Conservation (phyloP, 1,284 basidiomycete genomes). For the Cutaneotrichosporon dermatis region DNA sequence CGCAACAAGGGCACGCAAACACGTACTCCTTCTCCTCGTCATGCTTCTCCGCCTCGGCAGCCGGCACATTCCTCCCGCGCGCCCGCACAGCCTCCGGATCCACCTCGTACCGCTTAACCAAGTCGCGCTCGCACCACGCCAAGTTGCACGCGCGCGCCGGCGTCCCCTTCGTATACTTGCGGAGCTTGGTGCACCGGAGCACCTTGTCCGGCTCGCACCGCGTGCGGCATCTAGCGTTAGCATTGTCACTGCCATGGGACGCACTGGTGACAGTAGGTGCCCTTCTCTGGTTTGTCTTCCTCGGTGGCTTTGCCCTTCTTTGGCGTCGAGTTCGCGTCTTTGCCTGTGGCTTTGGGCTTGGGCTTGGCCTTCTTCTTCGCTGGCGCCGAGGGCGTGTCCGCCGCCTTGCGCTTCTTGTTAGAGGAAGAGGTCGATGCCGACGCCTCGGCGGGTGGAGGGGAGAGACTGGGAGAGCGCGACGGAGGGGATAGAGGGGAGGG, state of each 20-base stretch:
- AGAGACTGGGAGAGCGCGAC: neutral
- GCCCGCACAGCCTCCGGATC: constrained; percentile 9
- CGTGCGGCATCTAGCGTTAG: constrained; percentile 15
- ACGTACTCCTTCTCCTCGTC: constrained; percentile 14
- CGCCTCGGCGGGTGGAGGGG: neutral
- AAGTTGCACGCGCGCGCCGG: constrained; percentile 26
- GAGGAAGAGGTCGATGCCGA: neutral
- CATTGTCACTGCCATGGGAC: neutral
- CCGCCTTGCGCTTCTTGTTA: constrained; percentile 10
- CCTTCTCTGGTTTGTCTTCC: constrained; percentile 15
- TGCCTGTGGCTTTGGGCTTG: constrained; percentile 3
- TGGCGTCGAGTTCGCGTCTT: neutral
- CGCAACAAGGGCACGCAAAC: constrained; percentile 34
- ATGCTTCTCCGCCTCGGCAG: constrained; percentile 11
- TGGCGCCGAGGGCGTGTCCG: neutral
- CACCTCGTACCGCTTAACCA: constrained; percentile 26
- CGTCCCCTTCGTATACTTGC: constrained; percentile 17
- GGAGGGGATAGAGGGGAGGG: neutral
- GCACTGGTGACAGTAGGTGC: constrained; percentile 35
- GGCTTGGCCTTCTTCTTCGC: constrained; percentile 12
- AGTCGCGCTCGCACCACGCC: constrained; percentile 32
- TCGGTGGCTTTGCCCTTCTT: neutral
- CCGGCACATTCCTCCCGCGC: neutral
- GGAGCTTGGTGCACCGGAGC: constrained; percentile 32
- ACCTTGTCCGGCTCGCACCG: constrained; percentile 17